Evolutionary conservation across 352 stramenopile species (phyloP).

Genomic region (Globisporangium abappressorium): DNA sequence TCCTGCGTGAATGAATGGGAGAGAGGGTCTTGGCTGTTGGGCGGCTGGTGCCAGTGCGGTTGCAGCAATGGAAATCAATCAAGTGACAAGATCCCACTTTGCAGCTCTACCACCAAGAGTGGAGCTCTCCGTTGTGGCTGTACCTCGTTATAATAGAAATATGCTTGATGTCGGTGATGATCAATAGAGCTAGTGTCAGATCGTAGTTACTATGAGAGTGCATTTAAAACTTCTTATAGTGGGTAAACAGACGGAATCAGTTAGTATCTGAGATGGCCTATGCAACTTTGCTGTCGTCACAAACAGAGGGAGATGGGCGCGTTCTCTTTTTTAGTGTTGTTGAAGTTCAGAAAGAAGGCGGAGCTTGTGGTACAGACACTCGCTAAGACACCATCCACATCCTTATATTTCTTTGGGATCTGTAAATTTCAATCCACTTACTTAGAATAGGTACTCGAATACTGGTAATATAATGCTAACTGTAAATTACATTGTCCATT

Average conservation of each 20-base stretch:
- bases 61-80: conserved; percentile 2
- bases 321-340: background rate
- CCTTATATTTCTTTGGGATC: background rate
- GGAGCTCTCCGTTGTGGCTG: background rate
- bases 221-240: background rate
- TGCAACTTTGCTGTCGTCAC: conserved; percentile 3
- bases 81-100: background rate
- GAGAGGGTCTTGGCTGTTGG: background rate
- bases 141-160: background rate
- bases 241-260: background rate
- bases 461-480: background rate
- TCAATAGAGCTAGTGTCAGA: background rate
- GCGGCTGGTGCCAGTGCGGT: background rate
- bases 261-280: conserved; percentile 6
- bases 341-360: conserved; percentile 8
- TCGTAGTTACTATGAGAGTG: background rate
- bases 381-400: background rate
- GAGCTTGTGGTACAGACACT: background rate
- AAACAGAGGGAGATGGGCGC: background rate
- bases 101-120: background rate
- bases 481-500: background rate
- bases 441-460: background rate
- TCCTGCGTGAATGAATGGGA: background rate
- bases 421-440: background rate
- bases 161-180: background rate